A percentile compares a stretch with the other conserved stretches of the same genome.
Conservation (phyloP, 192 early-diverging fungal genomes). For the Linnemannia hyalina region DNA sequence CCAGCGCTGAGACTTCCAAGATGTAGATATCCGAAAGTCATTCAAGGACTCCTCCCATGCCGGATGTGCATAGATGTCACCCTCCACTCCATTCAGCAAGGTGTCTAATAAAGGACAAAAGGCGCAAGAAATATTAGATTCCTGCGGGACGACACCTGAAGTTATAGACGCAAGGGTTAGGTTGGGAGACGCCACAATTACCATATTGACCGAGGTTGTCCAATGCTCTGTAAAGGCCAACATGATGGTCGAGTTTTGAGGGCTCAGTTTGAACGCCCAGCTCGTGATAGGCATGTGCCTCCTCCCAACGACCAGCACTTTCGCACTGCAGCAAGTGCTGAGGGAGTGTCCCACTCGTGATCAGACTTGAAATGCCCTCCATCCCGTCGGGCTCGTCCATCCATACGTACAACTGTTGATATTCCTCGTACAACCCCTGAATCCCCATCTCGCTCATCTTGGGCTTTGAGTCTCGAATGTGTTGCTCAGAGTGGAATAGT, state of each 20-base stretch:
- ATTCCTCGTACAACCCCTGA: conserved; percentile 58
- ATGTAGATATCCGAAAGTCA: conserved; percentile 67
- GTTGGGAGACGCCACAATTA: conserved; percentile 35
- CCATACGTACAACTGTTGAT: conserved; percentile 74
- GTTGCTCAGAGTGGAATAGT: conserved; percentile 76
- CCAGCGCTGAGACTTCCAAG: conserved; percentile 79
- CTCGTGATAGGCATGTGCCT: conserved; percentile 77
- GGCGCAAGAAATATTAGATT: not conserved
- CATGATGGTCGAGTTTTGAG: conserved; percentile 58
- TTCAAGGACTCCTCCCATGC: conserved; percentile 65
- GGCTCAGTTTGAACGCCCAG: conserved; percentile 61
- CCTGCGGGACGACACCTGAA: not conserved
- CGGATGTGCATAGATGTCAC: conserved; percentile 54
- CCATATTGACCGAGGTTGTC: conserved; percentile 79
- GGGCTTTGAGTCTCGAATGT: conserved; percentile 60
- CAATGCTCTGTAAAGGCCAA: conserved; percentile 77
- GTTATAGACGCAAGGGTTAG: not conserved
- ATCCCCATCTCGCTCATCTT: conserved; percentile 12
- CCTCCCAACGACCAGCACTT: conserved; percentile 71
- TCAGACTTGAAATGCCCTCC: conserved; percentile 70
- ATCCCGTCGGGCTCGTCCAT: conserved; percentile 80
- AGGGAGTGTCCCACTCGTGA: conserved; percentile 66
- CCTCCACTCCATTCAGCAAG: conserved; percentile 16
- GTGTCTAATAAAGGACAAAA: conserved; percentile 13
- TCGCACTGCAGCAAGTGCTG: conserved; percentile 78